Conservation (phyloP, 352 stramenopile genomes). For the Plasmopara viticola region DNA sequence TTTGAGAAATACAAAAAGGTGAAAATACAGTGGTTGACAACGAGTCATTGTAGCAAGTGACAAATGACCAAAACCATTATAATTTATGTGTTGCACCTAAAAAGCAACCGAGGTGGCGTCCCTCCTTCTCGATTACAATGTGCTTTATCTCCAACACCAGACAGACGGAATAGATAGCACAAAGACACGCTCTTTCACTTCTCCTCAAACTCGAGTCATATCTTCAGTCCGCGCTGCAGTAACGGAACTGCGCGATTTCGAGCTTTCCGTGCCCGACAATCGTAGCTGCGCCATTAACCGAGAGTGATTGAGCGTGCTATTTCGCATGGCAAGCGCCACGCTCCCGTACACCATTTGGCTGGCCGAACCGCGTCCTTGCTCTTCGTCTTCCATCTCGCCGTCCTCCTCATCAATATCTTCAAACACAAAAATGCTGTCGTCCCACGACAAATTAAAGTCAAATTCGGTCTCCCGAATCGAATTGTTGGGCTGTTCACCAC, state of each 20-base stretch:
- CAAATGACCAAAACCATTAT: conserved; percentile 15
- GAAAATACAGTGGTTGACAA: no score
- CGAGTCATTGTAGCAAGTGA: no score
- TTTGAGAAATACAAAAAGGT: no score
- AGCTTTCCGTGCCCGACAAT: conserved; percentile 29
- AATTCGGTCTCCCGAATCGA: conserved; percentile 83
- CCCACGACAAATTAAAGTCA: conserved; percentile 58
- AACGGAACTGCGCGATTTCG: conserved; percentile 14
- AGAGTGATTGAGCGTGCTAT: conserved; percentile 55
- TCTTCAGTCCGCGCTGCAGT: conserved; percentile 38
- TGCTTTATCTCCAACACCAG: conserved; percentile 14
- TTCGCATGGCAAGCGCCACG: conserved; percentile 36
- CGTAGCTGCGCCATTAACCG: conserved; percentile 52
- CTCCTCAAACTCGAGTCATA: conserved; percentile 67
- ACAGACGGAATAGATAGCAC: conserved; percentile 7
- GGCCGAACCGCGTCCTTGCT: conserved; percentile 13
- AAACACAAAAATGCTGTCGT: conserved; percentile 70
- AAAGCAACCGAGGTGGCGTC: conserved; percentile 12
- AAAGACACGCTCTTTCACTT: conserved; percentile 15
- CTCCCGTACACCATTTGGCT: conserved; percentile 44
- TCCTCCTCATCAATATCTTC: conserved; percentile 52
- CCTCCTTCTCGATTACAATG: conserved; percentile 7
- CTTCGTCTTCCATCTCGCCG: conserved; percentile 34
- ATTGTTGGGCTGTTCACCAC: conserved; percentile 58
- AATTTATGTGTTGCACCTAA: conserved; percentile 26